Evolutionary conservation across 2,329 filamentous ascomycete species (phyloP).

Genomic region (Ophiostoma perfectum): DNA sequence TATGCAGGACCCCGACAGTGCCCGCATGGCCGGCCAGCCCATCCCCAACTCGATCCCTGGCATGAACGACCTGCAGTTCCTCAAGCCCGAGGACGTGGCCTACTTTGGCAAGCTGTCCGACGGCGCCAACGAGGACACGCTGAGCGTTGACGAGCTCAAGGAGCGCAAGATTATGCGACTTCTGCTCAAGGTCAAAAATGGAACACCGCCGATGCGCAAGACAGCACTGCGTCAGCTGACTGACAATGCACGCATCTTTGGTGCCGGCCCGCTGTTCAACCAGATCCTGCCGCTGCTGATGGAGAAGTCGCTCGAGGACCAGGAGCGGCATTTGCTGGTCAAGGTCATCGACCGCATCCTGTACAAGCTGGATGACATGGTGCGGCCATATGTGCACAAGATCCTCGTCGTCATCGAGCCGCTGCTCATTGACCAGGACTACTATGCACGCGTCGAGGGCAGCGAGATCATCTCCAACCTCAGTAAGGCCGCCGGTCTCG

Average conservation of each 20-base stretch:
- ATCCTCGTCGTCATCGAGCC: slow-evolving; percentile 98
- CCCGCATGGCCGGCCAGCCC: slow-evolving; percentile 76
- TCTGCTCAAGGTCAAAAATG: slow-evolving; percentile 97
- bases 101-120: slow-evolving; percentile 98
- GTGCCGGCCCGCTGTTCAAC: slow-evolving; percentile 89
- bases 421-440: slow-evolving; percentile 98
- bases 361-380: slow-evolving; percentile 96
- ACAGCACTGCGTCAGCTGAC: slow-evolving; percentile 95
- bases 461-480: slow-evolving; percentile 98
- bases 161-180: slow-evolving; percentile 98
- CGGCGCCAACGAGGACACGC: slow-evolving; percentile 80
- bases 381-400: slow-evolving; percentile 95
- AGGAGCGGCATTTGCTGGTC: slow-evolving; percentile 94
- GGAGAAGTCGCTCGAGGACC: slow-evolving; percentile 96
- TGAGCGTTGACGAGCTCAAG: slow-evolving; percentile 93
- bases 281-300: slow-evolving; percentile 95
- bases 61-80: slow-evolving; percentile 92
- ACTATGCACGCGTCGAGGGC: slow-evolving; percentile 96
- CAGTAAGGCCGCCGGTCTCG: slow-evolving; percentile 90
- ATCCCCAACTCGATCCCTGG: slow-evolving; percentile 93
- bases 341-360: slow-evolving; percentile 98
- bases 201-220: slow-evolving; percentile 97
- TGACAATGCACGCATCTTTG: slow-evolving; percentile 94
- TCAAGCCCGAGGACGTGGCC: slow-evolving; percentile 97
- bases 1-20: slow-evolving; percentile 92